Evolutionary conservation across 75 land plant species (phyloP).

Genomic region (Cunninghamia lanceolata): DNA sequence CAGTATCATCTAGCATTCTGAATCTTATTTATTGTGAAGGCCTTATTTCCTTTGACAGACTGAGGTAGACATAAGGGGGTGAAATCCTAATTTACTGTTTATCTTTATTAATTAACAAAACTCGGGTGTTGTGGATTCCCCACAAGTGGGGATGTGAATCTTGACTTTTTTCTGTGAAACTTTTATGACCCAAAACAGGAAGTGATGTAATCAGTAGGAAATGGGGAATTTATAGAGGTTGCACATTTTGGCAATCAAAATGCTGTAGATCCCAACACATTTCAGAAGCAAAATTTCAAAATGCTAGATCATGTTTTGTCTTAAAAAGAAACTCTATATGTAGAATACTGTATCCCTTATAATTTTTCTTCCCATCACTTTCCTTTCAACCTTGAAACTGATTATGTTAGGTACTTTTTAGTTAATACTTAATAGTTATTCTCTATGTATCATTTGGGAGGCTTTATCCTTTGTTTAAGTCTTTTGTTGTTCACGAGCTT

Average conservation of each 20-base stretch:
- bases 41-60: not conserved
- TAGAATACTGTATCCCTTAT: not conserved
- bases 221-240: not conserved
- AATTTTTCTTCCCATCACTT: not conserved
- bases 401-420: not conserved
- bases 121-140: not conserved
- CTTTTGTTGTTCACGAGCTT: not conserved
- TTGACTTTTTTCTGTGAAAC: not conserved
- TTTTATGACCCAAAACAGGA: not conserved
- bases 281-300: not conserved
- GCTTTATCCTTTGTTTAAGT: not conserved
- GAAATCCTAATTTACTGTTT: not conserved
- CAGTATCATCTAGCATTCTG: not conserved
- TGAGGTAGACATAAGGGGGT: not conserved
- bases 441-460: not conserved
- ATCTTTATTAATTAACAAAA: not conserved
- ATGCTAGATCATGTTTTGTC: too few relatives aligned
- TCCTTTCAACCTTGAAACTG: not conserved
- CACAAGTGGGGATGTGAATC: not conserved
- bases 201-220: not conserved
- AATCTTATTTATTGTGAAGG: not conserved
- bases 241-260: not conserved
- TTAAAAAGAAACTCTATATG: too few relatives aligned
- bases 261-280: not conserved
- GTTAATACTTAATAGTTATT: not conserved